Base-by-base conservation (phyloP, 345 rosid species). In the Brassica juncea region DNA sequence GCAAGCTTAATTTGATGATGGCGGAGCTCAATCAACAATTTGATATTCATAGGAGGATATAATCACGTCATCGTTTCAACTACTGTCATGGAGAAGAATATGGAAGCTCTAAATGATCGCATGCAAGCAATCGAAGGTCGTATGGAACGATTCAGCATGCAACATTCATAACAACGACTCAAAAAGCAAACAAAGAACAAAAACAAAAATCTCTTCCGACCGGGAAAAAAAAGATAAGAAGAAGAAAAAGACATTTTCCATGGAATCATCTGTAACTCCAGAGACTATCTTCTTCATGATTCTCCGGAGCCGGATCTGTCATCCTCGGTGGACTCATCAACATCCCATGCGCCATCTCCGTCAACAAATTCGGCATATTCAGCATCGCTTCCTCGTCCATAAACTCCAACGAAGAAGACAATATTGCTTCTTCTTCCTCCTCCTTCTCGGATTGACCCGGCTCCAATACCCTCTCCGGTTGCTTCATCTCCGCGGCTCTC, bases 291-390 rank as follows among this genome's bases (percentile, higher is more conserved):
- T 49, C 97, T 37, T 82, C 84, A 3, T 87, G 86, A 76, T 84
- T 79, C 31, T 83, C 88, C 5, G 91, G 86, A 7, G 86, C 71
- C 15, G 88, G 84, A 11, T 84, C 72, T 73, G 54, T 78, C 80
- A 89, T 89, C 68, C 97, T 85, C n/a, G 97, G 97, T 1, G 97
- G 97, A 74, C 89, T 91, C 68, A 91, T 77, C 5, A 91, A 72
- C 94, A 91, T 89, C 25, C 89, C 97, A 27, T 76, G 92, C 0
- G 97, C 97, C 97, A 91, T 89, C 32, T 86, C 91, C 81, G 84
- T 86, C 59, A 89, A 72, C 84, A 89, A 82, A 82, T 55, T 86
- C 34, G 97, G 97, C 83, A 89, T 77, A 79, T 91, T 74, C 30
- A 89, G 57, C 49, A 91, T 68, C 57, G 28, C 89, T 44, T 91